Percentiles rank a stretch among this genome's conserved stretches.
These are phyloP conservation scores for Prinsepia uniflora DNA, from an alignment of 306 rosid species.

Conservation along the genomic window DNA sequence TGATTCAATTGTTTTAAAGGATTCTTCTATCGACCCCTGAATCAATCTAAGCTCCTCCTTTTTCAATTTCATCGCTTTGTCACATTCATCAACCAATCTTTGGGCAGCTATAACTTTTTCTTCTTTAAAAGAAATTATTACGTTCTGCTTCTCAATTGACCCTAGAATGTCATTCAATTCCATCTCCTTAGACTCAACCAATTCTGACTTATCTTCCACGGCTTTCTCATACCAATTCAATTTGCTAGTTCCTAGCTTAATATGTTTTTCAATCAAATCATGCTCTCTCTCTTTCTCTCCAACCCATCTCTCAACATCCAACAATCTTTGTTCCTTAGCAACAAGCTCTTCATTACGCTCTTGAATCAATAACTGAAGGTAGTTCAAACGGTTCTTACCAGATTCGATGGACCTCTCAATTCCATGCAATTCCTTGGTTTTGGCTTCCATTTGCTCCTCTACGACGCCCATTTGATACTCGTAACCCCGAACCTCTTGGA, in stretches of 20 bases:
- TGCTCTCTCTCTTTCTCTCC: conserved; percentile 13
- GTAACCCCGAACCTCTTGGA: background rate
- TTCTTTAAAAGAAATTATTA: background rate
- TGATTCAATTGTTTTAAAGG: background rate
- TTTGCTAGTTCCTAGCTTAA: background rate
- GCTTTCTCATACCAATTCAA: background rate
- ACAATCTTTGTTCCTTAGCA: background rate
- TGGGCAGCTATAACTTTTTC: background rate
- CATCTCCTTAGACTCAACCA: background rate
- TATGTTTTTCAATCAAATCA: background rate
- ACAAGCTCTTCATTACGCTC: background rate
- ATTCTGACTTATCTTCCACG: background rate
- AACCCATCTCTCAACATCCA: conserved; percentile 10
- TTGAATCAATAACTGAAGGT: background rate
- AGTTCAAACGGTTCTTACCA: background rate
- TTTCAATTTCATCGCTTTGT: background rate
- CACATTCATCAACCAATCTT: background rate
- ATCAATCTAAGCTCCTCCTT: background rate
- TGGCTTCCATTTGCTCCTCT: background rate
- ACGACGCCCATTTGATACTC: background rate
- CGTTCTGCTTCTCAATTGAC: conserved; percentile 8
- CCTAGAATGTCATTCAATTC: conserved; percentile 6
- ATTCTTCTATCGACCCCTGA: background rate
- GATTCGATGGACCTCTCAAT: background rate
- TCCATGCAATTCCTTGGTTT: background rate